Conservation (phyloP, 208 protist genomes). For the Wallacemonas rigidus region DNA sequence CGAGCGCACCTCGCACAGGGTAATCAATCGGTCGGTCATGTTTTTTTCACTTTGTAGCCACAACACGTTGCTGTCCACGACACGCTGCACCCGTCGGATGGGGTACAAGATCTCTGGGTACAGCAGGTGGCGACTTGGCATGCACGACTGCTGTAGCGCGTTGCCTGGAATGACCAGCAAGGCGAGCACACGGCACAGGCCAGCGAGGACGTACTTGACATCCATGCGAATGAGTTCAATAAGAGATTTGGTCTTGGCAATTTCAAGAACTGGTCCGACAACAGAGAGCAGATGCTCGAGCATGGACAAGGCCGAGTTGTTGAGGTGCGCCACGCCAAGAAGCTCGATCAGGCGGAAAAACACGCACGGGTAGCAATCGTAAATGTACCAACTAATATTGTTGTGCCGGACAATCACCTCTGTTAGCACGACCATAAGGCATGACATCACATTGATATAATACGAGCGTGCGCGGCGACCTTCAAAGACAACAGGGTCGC, state of each 20-base stretch:
- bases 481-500: conserved; percentile 39
- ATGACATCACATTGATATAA: conserved; percentile 37
- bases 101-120: conserved; percentile 58
- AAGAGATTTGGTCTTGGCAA: conserved; percentile 56
- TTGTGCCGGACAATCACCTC: conserved; percentile 71
- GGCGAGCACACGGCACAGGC: conserved; percentile 68
- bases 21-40: conserved; percentile 55
- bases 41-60: conserved; percentile 67
- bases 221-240: conserved; percentile 47
- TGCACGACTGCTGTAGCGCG: conserved; percentile 40
- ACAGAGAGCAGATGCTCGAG: conserved; percentile 74
- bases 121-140: conserved; percentile 41
- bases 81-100: conserved; percentile 66
- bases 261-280: conserved; percentile 79
- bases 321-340: conserved; percentile 36
- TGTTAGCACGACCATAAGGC: conserved; percentile 48
- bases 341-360: conserved; percentile 82
- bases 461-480: conserved; percentile 21
- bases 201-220: conserved; percentile 41
- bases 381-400: conserved; percentile 75
- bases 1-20: conserved; percentile 61
- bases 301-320: conserved; percentile 31
- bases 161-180: conserved; percentile 68
- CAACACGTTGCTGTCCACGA: conserved; percentile 85
- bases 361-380: conserved; percentile 73